Conservation (phyloP, 129 eudicot species). For the Flaveria bidentis region DNA sequence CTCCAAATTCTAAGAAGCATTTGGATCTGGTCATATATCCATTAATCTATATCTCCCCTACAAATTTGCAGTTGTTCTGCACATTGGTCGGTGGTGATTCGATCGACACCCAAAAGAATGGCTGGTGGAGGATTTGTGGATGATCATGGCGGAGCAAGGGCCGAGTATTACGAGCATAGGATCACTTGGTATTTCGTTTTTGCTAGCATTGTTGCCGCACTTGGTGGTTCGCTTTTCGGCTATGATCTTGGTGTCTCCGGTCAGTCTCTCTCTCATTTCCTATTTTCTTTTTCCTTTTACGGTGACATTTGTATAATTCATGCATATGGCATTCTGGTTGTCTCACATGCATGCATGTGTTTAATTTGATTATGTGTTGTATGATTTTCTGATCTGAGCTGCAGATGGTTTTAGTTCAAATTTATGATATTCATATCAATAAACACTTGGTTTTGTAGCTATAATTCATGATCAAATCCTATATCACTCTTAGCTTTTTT, state of each 20-base stretch:
- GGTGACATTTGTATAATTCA: neutral
- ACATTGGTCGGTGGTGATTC: neutral
- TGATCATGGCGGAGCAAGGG: constrained; percentile 50
- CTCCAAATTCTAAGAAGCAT: constrained; percentile 17
- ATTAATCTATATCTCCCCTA: constrained; percentile 12
- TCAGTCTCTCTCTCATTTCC: constrained; percentile 25
- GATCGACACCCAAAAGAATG: constrained; percentile 35
- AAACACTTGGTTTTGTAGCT: no score
- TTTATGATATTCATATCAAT: neutral
- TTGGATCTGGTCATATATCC: constrained; percentile 17
- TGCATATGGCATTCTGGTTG: neutral
- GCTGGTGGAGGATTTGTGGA: constrained; percentile 71
- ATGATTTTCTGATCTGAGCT: constrained; percentile 15
- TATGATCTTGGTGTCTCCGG: constrained; percentile 97
- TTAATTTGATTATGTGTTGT: constrained; percentile 4
- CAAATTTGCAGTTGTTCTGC: constrained; percentile 20
- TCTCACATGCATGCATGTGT: constrained; percentile 6
- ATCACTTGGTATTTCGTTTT: constrained; percentile 66
- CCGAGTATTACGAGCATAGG: constrained; percentile 59
- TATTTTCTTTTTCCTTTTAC: neutral
- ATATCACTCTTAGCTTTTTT: neutral
- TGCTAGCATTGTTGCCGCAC: constrained; percentile 73
- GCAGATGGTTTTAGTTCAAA: constrained; percentile 9
- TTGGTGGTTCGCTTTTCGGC: constrained; percentile 89
- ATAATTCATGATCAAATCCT: no score